Conservation (phyloP, 2,329 filamentous ascomycete genomes). For the Penicillium polonicum region DNA sequence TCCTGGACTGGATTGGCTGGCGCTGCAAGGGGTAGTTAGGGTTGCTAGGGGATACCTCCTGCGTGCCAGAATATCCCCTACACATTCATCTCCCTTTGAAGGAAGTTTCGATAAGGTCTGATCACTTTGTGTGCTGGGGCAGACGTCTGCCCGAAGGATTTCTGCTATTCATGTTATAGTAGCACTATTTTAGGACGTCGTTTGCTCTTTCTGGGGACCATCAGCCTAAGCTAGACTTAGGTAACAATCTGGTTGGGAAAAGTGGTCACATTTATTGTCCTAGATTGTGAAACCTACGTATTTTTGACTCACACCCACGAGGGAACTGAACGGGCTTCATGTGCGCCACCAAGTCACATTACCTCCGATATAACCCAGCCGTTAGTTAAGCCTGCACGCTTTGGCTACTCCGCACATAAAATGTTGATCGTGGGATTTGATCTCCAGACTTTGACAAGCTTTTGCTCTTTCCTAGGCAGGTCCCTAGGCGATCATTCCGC, state of each 20-base stretch:
- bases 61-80: conserved; percentile 7
- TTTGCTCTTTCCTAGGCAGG: conserved; percentile 3
- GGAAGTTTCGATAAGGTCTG: not conserved
- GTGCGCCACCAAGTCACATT: not conserved
- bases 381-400: not conserved
- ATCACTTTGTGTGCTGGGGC: not conserved
- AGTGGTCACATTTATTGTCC: too few relatives aligned
- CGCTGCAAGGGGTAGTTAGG: conserved; percentile 12
- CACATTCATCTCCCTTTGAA: not conserved
- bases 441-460: not conserved
- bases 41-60: conserved; percentile 8
- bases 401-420: not conserved
- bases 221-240: not conserved
- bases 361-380: not conserved
- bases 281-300: not conserved
- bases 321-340: not conserved
- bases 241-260: not conserved
- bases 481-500: conserved; percentile 22
- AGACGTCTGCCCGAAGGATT: not conserved
- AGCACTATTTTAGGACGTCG: not conserved
- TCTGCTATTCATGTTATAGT: not conserved
- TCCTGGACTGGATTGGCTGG: not conserved
- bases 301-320: not conserved
- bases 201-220: not conserved
- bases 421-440: conserved; percentile 2